phyloP scores from a whole-genome alignment of 2,329 filamentous ascomycete genomes.

The Pyricularia sp. region DNA sequence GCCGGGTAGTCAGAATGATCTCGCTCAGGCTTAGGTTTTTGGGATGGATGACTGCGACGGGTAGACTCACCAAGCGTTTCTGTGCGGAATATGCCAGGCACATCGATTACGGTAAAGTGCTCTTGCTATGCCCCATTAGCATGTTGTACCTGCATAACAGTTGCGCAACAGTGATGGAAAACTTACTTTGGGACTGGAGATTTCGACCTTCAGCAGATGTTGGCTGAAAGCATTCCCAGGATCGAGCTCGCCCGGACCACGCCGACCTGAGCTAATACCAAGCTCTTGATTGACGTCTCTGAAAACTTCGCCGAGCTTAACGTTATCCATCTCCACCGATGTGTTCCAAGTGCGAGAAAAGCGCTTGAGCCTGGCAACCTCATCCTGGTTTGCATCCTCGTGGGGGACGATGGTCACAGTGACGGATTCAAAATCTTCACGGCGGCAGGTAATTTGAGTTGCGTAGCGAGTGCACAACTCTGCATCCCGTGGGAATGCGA shows the following conservation, averaged over 20 bases:
- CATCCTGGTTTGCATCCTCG: constrained; percentile 5
- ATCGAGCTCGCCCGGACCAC: background rate
- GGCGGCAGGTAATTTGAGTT: constrained; percentile 31
- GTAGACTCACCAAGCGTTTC: constrained; percentile 18
- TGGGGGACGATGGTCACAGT: constrained; percentile 28
- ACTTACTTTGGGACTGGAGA: constrained; percentile 26
- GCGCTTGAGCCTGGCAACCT: constrained; percentile 7
- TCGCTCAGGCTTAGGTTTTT: background rate
- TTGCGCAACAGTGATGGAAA: background rate
- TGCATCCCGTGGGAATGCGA: constrained; percentile 30
- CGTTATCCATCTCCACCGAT: background rate
- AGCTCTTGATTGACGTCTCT: background rate
- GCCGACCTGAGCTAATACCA: background rate
- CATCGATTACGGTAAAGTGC: constrained; percentile 39
- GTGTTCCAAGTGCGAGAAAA: constrained; percentile 3
- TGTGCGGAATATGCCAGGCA: constrained; percentile 36
- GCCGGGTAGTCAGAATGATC: background rate
- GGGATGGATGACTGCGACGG: background rate
- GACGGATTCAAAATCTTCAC: constrained; percentile 20
- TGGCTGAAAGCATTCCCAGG: constrained; percentile 25
- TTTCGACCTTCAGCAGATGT: constrained; percentile 30
- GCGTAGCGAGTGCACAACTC: constrained; percentile 35
- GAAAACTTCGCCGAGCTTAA: background rate
- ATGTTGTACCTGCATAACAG: background rate
- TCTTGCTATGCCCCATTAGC: constrained; percentile 16